Evolutionary conservation across 148 eudicot genomes (phyloP).

Genomic region (Dysphania ambrosioides): DNA sequence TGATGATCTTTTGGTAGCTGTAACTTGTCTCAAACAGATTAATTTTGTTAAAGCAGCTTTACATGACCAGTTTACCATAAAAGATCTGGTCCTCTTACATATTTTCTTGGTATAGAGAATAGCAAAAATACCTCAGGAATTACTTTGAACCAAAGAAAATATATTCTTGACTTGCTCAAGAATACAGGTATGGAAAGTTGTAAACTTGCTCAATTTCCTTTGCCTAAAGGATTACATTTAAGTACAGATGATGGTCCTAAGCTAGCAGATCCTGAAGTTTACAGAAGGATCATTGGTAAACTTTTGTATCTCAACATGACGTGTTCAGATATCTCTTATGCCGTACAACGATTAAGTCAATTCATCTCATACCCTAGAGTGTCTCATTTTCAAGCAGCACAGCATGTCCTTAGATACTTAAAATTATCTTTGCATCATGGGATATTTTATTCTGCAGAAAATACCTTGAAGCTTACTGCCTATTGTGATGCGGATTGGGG

Average conservation of each 20-base stretch:
- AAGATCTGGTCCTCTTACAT: neutral
- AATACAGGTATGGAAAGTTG: neutral
- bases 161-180: neutral
- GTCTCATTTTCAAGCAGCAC: too few species aligned
- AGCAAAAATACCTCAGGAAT: too few species aligned
- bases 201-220: neutral
- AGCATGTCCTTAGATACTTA: too few species aligned
- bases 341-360: too few species aligned
- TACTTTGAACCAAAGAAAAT: neutral
- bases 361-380: too few species aligned
- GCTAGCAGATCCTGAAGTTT: neutral
- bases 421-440: too few species aligned
- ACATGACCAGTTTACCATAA: neutral
- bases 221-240: neutral
- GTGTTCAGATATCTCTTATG: too few species aligned
- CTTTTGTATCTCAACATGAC: too few species aligned
- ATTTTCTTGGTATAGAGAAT: neutral
- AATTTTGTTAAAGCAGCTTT: neutral
- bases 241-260: neutral
- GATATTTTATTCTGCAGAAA: too few species aligned
- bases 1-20: neutral
- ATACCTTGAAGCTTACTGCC: too few species aligned
- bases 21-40: neutral
- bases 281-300: too few species aligned
- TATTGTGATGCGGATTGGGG: too few species aligned